Evolutionary conservation across 768 basidiomycete species (phyloP), one percentile per base, ranked within the genome.

Genomic region (Lepiota venenata): DNA sequence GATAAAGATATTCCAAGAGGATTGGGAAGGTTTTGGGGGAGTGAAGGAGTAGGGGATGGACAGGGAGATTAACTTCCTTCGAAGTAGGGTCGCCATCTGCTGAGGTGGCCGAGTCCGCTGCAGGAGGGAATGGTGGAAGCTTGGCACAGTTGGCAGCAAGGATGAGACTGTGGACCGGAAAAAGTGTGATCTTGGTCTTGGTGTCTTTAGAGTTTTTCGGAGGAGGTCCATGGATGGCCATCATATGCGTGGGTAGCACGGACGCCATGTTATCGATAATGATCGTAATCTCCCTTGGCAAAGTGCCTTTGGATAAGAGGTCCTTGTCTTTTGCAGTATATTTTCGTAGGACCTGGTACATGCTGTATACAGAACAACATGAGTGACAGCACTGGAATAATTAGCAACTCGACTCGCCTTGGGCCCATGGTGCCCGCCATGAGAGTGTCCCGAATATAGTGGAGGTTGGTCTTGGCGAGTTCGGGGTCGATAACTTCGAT

Each of bases 111-210:
- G 66, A 54, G 9, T 68, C 62, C 36, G 62, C 52, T 3, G 71
- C 60, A 8, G 73, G 59, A 0, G 83, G 79, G 22, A 88, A 74
- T 20, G 75, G 67, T 1, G 86, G 83, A 5, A 91, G 75, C 40
- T 78, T 74, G 15, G 88, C 71, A 64, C 87, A 92, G 63, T 88
- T 76, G 0, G 84, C 74, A 6, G 85, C 85, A 50, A 92, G 76
- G 40, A 91, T 74, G 48, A 89, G 68, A 32, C 82, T 80, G 68
- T 93, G 90, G 10, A 82, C 77, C 4, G 91, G 84, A 59, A 79
- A 84, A 49, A 91, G 73, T 9, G 76, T 70, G 22, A 77, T 66
- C 57, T 71, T 71, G 3, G 50, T 53, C 54, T 27, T 58, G 50
- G 36, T 51, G 25, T 56, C 60, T 18, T 60, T 59, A 6, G 56